Percentiles rank a stretch among this genome's conserved stretches.
These are phyloP conservation scores for Pichia kudriavzevii DNA, from an alignment of 1,139 yeast genomes.

Conservation along the genomic window DNA sequence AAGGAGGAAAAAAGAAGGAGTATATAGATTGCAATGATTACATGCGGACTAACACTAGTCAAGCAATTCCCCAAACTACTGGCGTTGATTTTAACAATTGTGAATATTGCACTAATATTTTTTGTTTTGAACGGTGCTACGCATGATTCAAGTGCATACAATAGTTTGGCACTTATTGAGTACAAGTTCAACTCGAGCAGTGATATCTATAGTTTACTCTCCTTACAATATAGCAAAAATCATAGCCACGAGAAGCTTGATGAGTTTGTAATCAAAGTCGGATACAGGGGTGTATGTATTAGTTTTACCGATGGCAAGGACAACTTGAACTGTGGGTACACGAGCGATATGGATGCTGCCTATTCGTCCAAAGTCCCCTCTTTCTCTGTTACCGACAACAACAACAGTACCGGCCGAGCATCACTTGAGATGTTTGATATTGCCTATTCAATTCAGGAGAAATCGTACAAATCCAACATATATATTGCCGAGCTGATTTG, in stretches of 20 bases:
- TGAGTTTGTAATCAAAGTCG: conserved; percentile 36
- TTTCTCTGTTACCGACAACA: conserved; percentile 12
- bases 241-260: conserved; percentile 19
- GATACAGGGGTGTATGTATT: conserved; percentile 47
- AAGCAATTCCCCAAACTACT: conserved; percentile 19
- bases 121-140: conserved; percentile 51
- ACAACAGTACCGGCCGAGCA: conserved; percentile 8
- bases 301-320: conserved; percentile 16
- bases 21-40: conserved; percentile 10
- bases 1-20: too few species aligned
- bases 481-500: conserved; percentile 12
- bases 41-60: conserved; percentile 8
- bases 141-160: conserved; percentile 33
- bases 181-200: conserved; percentile 40
- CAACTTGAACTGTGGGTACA: conserved; percentile 14
- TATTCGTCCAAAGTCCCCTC: conserved; percentile 13
- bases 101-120: conserved; percentile 30
- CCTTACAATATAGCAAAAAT: conserved; percentile 29
- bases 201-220: conserved; percentile 32
- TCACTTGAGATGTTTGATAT: conserved; percentile 12
- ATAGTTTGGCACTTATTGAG: conserved; percentile 39
- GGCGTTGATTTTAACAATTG: conserved; percentile 17
- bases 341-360: conserved; percentile 8
- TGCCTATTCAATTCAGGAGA: conserved; percentile 12
- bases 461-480: conserved; percentile 9